phyloP scores from a whole-genome alignment of 306 rosid genomes.

The Fagus crenata region DNA sequence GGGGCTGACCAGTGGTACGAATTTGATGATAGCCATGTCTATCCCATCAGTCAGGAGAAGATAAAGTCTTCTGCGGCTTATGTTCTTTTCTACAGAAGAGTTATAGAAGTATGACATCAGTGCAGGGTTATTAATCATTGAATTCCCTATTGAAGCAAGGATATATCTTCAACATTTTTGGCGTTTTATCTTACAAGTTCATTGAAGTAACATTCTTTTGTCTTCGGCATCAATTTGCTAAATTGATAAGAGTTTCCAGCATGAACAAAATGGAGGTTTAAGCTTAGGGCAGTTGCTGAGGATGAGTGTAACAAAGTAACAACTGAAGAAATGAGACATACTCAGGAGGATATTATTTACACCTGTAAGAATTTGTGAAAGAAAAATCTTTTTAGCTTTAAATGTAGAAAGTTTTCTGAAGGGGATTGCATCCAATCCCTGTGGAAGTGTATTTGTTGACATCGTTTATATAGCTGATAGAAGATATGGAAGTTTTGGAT shows the following conservation, averaged over 20 bases:
- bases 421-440: slow-evolving; percentile 29
- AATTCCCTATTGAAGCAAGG: slow-evolving; percentile 34
- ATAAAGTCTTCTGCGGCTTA: slow-evolving; percentile 94
- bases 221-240: slow-evolving; percentile 24
- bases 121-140: slow-evolving; percentile 36
- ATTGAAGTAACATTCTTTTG: slow-evolving; percentile 46
- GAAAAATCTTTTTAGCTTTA: slow-evolving; percentile 25
- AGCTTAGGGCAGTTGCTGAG: slow-evolving; percentile 33
- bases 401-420: slow-evolving; percentile 17
- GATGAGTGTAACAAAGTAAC: slow-evolving; percentile 45
- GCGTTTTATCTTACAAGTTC: slow-evolving; percentile 37
- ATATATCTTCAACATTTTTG: slow-evolving; percentile 38
- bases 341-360: slow-evolving; percentile 40
- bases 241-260: slow-evolving; percentile 32
- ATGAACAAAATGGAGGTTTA: slow-evolving; percentile 30
- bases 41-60: slow-evolving; percentile 79
- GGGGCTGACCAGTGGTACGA: slow-evolving; percentile 95
- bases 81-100: slow-evolving; percentile 96
- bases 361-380: slow-evolving; percentile 36
- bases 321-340: slow-evolving; percentile 34
- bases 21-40: slow-evolving; percentile 88
- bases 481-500: slow-evolving; percentile 8
- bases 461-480: slow-evolving; percentile 13
- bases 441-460: slow-evolving; percentile 33
- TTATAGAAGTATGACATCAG: slow-evolving; percentile 43